Conservation (phyloP, 1,284 basidiomycete species). For the Ganoderma lingzhi region DNA sequence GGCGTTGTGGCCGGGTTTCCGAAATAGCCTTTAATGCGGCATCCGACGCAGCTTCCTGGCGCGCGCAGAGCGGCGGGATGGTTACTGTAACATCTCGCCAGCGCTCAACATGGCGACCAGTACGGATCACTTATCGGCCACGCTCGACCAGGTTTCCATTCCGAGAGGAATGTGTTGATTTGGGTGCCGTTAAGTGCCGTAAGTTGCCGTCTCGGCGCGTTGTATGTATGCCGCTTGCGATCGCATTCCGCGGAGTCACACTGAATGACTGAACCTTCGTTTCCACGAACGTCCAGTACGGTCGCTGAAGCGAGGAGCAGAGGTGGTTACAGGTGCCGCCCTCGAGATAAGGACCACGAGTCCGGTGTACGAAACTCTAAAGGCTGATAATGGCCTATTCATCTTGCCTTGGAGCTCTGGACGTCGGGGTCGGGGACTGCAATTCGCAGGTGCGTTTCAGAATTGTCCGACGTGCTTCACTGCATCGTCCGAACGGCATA, state of each 20-base stretch:
- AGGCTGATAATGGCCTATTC: neutral
- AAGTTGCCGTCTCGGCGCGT: constrained; percentile 1
- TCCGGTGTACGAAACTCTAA: neutral
- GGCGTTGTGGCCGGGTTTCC: neutral
- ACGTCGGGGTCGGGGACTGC: neutral
- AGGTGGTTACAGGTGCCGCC: constrained; percentile 1
- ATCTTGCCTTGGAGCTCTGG: neutral
- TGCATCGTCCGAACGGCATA: neutral
- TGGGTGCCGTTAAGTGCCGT: neutral
- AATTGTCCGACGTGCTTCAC: neutral
- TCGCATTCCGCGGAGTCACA: neutral
- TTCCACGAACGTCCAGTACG: constrained; percentile 9
- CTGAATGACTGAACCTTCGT: neutral
- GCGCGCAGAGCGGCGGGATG: neutral
- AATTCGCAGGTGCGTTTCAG: neutral
- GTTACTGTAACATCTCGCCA: constrained; percentile 1
- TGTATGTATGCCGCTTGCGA: neutral
- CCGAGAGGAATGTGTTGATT: neutral
- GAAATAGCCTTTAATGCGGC: neutral
- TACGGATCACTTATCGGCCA: constrained; percentile 9
- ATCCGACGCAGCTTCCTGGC: neutral
- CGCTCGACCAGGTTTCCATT: constrained; percentile 2
- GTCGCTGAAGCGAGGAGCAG: constrained; percentile 4
- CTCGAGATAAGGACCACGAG: constrained; percentile 1
- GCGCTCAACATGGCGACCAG: neutral